Evolutionary conservation across 768 basidiomycete genomes (phyloP).

Genomic region (Clitopilus passeckerianus): DNA sequence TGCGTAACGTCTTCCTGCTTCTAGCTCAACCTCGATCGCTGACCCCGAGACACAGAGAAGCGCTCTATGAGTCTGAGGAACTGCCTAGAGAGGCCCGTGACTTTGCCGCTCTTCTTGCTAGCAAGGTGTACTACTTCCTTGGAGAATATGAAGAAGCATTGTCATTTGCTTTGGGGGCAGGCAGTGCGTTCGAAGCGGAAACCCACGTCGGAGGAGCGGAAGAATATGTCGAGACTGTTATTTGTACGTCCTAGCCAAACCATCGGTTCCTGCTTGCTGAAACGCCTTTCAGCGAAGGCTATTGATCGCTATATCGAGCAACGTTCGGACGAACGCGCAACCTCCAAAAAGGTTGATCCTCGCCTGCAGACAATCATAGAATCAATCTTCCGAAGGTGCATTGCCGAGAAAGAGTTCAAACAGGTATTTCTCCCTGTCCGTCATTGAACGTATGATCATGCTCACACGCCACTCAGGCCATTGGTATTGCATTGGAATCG

Average conservation of each 20-base stretch:
- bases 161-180: slow-evolving; percentile 90
- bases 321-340: slow-evolving; percentile 52
- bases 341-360: slow-evolving; percentile 64
- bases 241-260: slow-evolving; percentile 56
- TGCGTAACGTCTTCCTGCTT: slow-evolving; percentile 32
- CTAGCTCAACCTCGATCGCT: slow-evolving; percentile 7
- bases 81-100: slow-evolving; percentile 71
- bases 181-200: slow-evolving; percentile 78
- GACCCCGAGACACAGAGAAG: slow-evolving; percentile 56
- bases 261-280: slow-evolving; percentile 1
- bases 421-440: slow-evolving; percentile 48
- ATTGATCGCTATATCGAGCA: slow-evolving; percentile 89
- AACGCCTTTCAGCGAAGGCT: slow-evolving; percentile 67
- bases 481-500: slow-evolving; percentile 93
- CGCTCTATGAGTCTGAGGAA: slow-evolving; percentile 79
- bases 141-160: slow-evolving; percentile 95
- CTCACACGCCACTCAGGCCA: slow-evolving; percentile 50
- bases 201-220: slow-evolving; percentile 56
- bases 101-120: slow-evolving; percentile 87
- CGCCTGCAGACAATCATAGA: slow-evolving; percentile 84
- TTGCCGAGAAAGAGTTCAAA: slow-evolving; percentile 85
- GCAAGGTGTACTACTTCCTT: slow-evolving; percentile 97
- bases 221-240: slow-evolving; percentile 92
- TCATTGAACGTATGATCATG: slow-evolving; percentile 8
- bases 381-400: slow-evolving; percentile 80